Conservation (phyloP, 192 early-diverging fungal genomes). For the Dimargaris verticillata region DNA sequence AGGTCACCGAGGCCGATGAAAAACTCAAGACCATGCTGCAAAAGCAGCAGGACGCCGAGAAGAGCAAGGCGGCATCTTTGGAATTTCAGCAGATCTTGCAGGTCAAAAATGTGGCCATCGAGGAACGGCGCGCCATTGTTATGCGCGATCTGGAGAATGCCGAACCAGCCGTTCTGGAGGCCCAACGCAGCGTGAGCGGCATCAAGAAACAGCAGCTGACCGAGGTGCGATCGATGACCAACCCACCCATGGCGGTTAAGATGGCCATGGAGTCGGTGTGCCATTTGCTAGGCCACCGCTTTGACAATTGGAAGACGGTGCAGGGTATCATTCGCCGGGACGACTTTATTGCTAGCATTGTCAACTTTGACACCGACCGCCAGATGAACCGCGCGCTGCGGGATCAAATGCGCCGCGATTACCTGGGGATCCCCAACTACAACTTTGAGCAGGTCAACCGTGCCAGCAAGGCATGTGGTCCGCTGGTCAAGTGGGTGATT, state of each 20-base stretch:
- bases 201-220: slow-evolving; percentile 96
- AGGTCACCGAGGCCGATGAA: slow-evolving; percentile 81
- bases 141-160: slow-evolving; percentile 82
- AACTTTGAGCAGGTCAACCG: slow-evolving; percentile 94
- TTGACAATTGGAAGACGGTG: slow-evolving; percentile 82
- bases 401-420: slow-evolving; percentile 62
- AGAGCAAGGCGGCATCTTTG: slow-evolving; percentile 65
- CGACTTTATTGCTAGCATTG: slow-evolving; percentile 94
- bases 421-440: slow-evolving; percentile 68
- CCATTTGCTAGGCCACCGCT: slow-evolving; percentile 69
- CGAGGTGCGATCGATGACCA: slow-evolving; percentile 92
- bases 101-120: slow-evolving; percentile 54
- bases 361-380: slow-evolving; percentile 82
- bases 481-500: slow-evolving; percentile 92
- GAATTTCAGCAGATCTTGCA: slow-evolving; percentile 62
- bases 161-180: slow-evolving; percentile 91
- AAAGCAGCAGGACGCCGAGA: slow-evolving; percentile 87
- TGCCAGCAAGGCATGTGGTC: slow-evolving; percentile 96
- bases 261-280: slow-evolving; percentile 97
- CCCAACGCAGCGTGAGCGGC: slow-evolving; percentile 78
- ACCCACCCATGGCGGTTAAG: slow-evolving; percentile 91
- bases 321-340: slow-evolving; percentile 81
- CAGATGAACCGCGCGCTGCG: slow-evolving; percentile 61
- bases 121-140: slow-evolving; percentile 61
- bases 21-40: slow-evolving; percentile 90